Conservation (phyloP, 2,329 filamentous ascomycete genomes). For the Xylaria sp. region DNA sequence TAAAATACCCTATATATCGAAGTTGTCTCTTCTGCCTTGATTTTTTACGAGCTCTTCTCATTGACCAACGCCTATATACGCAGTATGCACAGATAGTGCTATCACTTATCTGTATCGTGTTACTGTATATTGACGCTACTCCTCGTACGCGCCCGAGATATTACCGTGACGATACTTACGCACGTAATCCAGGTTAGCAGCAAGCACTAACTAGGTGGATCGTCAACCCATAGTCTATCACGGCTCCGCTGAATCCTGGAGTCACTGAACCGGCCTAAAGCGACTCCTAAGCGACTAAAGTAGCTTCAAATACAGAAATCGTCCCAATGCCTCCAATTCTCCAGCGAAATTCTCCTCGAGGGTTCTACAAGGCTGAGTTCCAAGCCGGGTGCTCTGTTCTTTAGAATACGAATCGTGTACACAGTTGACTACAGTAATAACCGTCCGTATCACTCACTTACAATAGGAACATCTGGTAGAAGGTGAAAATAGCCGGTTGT, state of each 20-base stretch:
- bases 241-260: slow-evolving; percentile 1
- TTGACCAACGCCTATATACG: not conserved
- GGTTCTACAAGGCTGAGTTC: not conserved
- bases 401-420: too few relatives aligned
- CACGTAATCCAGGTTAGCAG: slow-evolving; percentile 7
- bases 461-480: not conserved
- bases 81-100: not conserved
- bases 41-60: not conserved
- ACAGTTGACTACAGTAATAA: not conserved
- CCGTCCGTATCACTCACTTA: not conserved
- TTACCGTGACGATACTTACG: not conserved
- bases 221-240: slow-evolving; percentile 2
- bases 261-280: not conserved
- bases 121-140: not conserved
- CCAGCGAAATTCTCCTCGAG: not conserved
- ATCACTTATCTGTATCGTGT: not conserved
- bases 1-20: not conserved
- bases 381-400: not conserved
- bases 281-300: not conserved
- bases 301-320: not conserved
- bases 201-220: slow-evolving; percentile 13
- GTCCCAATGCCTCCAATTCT: not conserved
- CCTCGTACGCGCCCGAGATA: not conserved
- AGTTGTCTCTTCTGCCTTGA: not conserved
- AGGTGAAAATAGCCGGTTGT: not conserved